Evolutionary conservation across 345 rosid genomes (phyloP).

Genomic region (Leavenworthia alabamica): DNA sequence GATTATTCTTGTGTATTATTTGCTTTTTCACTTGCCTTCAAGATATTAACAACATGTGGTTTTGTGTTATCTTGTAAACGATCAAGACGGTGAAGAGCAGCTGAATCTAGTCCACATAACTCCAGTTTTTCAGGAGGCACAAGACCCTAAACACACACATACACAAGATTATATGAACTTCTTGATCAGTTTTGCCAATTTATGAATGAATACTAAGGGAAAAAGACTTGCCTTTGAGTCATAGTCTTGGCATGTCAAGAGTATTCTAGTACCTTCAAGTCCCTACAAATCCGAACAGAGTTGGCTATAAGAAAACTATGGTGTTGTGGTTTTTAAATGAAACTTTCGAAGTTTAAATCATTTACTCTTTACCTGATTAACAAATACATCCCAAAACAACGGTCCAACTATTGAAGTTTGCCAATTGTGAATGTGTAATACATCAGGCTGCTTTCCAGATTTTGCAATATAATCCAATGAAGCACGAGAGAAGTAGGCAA

Average conservation of each 20-base stretch:
- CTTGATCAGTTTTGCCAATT: background rate
- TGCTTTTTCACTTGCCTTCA: conserved; percentile 47
- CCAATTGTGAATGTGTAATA: conserved; percentile 78
- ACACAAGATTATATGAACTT: too few species aligned
- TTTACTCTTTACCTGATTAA: conserved; percentile 43
- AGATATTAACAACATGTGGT: conserved; percentile 48
- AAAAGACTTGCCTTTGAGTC: conserved; percentile 52
- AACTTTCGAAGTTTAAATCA: background rate
- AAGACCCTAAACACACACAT: conserved; percentile 45
- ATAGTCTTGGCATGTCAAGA: conserved; percentile 62
- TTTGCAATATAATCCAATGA: conserved; percentile 71
- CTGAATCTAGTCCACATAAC: conserved; percentile 78
- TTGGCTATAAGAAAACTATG: background rate
- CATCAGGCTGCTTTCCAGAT: conserved; percentile 84
- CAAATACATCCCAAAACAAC: conserved; percentile 84
- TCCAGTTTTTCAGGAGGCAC: conserved; percentile 68
- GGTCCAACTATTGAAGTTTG: conserved; percentile 86
- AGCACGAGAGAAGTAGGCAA: conserved; percentile 83
- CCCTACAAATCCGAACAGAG: conserved; percentile 36
- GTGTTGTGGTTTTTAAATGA: background rate
- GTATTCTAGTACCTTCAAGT: conserved; percentile 56
- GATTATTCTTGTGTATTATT: background rate
- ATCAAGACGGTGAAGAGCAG: conserved; percentile 63
- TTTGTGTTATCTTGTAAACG: conserved; percentile 72
- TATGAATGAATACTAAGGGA: background rate